A percentile compares a stretch with the other conserved stretches of the same genome.
Evolutionary conservation across 768 basidiomycete species (phyloP).

Genomic region (Amanita exitialis): DNA sequence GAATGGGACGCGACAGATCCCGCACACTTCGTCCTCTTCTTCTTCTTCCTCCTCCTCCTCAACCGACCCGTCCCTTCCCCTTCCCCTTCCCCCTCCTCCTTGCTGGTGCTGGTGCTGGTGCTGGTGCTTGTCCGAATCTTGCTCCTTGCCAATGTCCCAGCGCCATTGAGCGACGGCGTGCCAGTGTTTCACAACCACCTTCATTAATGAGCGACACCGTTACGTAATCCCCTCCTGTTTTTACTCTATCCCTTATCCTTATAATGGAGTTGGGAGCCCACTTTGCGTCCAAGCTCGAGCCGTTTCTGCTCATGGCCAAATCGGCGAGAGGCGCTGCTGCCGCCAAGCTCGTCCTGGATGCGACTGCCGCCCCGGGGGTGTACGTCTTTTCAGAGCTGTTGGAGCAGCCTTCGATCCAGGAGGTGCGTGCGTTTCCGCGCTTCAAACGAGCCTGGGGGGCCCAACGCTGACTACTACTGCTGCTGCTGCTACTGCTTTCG

Average conservation of each 20-base stretch:
- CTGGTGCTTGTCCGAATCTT: slow-evolving; percentile 16
- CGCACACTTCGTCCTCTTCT: slow-evolving; percentile 53
- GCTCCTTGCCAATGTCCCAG: slow-evolving; percentile 50
- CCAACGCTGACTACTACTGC: too few relatives aligned
- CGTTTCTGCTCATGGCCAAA: slow-evolving; percentile 86
- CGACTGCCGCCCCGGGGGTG: slow-evolving; percentile 80
- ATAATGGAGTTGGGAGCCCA: slow-evolving; percentile 56
- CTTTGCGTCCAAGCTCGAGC: slow-evolving; percentile 68
- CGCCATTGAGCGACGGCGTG: slow-evolving; percentile 86
- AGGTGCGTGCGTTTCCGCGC: slow-evolving; percentile 57
- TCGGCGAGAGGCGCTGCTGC: slow-evolving; percentile 89
- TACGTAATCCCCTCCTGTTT: neutral
- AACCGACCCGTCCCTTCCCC: slow-evolving; percentile 24
- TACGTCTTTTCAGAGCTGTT: slow-evolving; percentile 89
- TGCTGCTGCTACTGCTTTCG: too few relatives aligned
- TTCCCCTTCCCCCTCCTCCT: slow-evolving; percentile 36
- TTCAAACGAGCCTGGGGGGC: too few relatives aligned
- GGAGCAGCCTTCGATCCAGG: slow-evolving; percentile 72
- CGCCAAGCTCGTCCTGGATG: slow-evolving; percentile 81
- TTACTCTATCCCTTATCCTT: too few relatives aligned
- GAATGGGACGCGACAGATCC: slow-evolving; percentile 85
- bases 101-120: slow-evolving; percentile 22
- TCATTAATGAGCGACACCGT: slow-evolving; percentile 41
- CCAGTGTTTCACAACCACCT: slow-evolving; percentile 76
- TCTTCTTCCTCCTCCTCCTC: slow-evolving; percentile 20